Percentiles rank a stretch among this genome's conserved stretches.
Conservation (phyloP, 345 rosid species). For the Anastatica hierochuntica region DNA sequence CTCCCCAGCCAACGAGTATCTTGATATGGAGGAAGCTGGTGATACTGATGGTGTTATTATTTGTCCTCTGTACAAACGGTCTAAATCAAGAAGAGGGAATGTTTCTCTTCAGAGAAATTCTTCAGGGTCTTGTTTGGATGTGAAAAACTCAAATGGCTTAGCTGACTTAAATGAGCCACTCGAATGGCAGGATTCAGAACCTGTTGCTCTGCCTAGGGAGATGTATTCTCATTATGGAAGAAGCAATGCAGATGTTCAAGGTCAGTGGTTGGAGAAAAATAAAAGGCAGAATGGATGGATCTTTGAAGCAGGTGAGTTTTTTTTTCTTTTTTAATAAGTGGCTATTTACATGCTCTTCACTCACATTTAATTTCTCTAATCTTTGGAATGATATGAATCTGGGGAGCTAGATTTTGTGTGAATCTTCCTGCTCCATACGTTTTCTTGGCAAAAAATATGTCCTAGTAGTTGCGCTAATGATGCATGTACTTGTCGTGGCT, state of each 20-base stretch:
- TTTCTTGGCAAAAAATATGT: too few relatives aligned
- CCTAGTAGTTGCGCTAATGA: neutral
- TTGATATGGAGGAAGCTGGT: neutral
- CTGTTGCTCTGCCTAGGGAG: slow-evolving; percentile 21
- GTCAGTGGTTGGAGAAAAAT: slow-evolving; percentile 31
- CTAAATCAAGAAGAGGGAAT: slow-evolving; percentile 22
- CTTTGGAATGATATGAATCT: too few relatives aligned
- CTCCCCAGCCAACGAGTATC: slow-evolving; percentile 69
- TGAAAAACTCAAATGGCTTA: slow-evolving; percentile 32
- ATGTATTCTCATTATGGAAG: slow-evolving; percentile 33
- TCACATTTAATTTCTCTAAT: too few relatives aligned
- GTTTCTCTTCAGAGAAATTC: neutral
- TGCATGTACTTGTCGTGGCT: neutral
- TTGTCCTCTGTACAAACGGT: neutral
- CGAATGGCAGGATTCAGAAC: slow-evolving; percentile 30
- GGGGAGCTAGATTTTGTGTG: too few relatives aligned
- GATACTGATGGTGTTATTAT: neutral
- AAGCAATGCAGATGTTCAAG: slow-evolving; percentile 15
- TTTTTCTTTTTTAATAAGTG: too few relatives aligned
- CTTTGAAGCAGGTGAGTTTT: slow-evolving; percentile 48
- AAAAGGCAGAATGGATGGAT: slow-evolving; percentile 20
- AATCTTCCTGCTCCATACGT: too few relatives aligned
- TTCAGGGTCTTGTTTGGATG: slow-evolving; percentile 32
- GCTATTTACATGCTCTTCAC: too few relatives aligned
- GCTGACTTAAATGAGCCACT: slow-evolving; percentile 80